Evolutionary conservation across 345 rosid genomes (phyloP), one percentile per base, ranked within the genome.

Genomic region (Gossypium bickii): DNA sequence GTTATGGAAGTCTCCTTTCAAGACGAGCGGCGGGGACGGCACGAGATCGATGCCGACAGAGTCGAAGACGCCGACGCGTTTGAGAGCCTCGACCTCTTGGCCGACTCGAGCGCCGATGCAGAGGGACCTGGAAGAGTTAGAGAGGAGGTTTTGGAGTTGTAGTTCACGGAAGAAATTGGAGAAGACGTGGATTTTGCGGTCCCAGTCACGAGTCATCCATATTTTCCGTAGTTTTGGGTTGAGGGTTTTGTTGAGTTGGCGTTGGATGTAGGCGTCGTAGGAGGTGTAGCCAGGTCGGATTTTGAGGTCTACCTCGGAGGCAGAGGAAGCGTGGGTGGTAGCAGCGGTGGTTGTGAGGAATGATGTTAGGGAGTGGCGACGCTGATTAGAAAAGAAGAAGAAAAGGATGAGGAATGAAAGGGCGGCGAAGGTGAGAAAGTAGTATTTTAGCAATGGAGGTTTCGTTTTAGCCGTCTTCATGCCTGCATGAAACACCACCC

Each of bases 161-260:
- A 90, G 77, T 34, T 68, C 75, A 4, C 73, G 48, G 77, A 94
- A 92, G 83, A 92, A 94, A 2, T 11, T 56, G 51, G 91, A 78
- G 79, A 94, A 92, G 66, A 94, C 97, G 0, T 76, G 83, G 45
- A 94, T 83, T 73, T 94, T 92, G 1, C 95, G 89, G 56, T 85
- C 94, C 98, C 97, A 94, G 44, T 92, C 98, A 6, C 97, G 93
- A 18, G 95, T 92, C 12, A 82, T 86, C 98, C 98, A 92, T 13
- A 87, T 80, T 38, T 84, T 49, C 6, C 97, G 78, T 17, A 12
- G 41, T 13, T 60, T 60, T 0, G 64, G 64, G n/a, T 60, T 60
- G 64, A 60, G 64, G 76, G 97, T 94, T 75, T 94, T 92, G 87
- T 89, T 92, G 76, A 94, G 97, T 82, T 94, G 98, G 72, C 85